Base-by-base conservation (phyloP, 208 protist species). In the Wallacemonas rigidus region DNA sequence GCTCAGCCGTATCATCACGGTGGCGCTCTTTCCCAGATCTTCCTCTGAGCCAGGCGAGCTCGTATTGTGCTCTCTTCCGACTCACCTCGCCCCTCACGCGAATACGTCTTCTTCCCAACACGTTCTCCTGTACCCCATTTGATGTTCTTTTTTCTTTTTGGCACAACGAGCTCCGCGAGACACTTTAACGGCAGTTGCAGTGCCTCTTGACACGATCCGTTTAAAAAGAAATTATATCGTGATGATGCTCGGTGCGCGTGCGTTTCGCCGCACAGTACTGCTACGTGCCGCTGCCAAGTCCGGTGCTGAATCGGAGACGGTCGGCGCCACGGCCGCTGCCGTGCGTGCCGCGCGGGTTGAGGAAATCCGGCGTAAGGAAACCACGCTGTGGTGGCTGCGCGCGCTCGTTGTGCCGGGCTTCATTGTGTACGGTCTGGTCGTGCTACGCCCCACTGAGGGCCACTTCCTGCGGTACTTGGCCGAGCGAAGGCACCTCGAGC, bases 401-500 rank as follows among this genome's bases (percentile, higher is more conserved):
- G 67, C 77, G 11, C 81, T 91, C 15, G 68, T 92, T 6, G 73
- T 94, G 17, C 87, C 87, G 3, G 74, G 57, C 39, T 91, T 94
- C 74, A 68, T 76, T 15, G 6, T 78, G 11, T 89, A 85, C 63
- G 84, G 82, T 1, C 77, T 94, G 11, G 87, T 89, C 61, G 40
- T 94, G 43, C 47, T 86, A 2, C 83, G 89, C 4, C 89, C 89
- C 17, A 86, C 79, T 17, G 82, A 94, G 69, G 89, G 89, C 2
- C 89, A 94, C 67, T 94, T 94, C 48, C 54, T 92, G 35, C 83
- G 89, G 35, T 92, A 94, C 73, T 45, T 91, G 39, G 87, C 85
- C 3, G 87, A 91, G 76, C 84, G 89, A 15, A 79, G 89, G 15
- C 83, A 89, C 74, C 73, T 83, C 48, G 89, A 94, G 17, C 9